These are phyloP conservation scores for Deinandra increscens DNA, from an alignment of 129 eudicot species.

Conservation along the genomic window DNA sequence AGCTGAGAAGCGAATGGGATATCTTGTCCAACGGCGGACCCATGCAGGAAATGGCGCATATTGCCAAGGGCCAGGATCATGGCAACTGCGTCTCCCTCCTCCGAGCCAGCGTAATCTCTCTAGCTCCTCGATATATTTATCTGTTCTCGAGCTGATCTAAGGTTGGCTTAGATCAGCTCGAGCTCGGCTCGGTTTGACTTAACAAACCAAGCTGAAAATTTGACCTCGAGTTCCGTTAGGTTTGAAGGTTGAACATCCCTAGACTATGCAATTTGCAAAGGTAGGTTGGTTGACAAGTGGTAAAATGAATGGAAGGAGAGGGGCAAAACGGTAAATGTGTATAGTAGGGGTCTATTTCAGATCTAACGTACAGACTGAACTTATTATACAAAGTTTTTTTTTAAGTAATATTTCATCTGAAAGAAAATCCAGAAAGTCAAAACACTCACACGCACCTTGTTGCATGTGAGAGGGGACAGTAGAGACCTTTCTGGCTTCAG, in stretches of 20 bases:
- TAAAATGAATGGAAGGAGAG: slow-evolving; percentile 15
- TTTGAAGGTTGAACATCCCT: too few relatives aligned
- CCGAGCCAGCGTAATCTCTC: slow-evolving; percentile 73
- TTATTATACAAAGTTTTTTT: slow-evolving; percentile 29
- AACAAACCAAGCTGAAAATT: too few relatives aligned
- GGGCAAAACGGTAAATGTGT: slow-evolving; percentile 38
- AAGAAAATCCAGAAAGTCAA: slow-evolving; percentile 52
- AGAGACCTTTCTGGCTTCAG: slow-evolving; percentile 52
- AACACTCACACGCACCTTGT: slow-evolving; percentile 26
- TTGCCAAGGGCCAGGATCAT: slow-evolving; percentile 93
- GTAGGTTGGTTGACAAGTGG: background rate
- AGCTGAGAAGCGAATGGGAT: slow-evolving; percentile 93
- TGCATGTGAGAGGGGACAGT: slow-evolving; percentile 49
- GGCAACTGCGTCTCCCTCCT: slow-evolving; percentile 98
- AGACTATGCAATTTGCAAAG: background rate
- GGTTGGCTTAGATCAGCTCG: too few relatives aligned
- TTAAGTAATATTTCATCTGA: slow-evolving; percentile 13
- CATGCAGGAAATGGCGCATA: slow-evolving; percentile 98
- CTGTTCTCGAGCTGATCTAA: too few relatives aligned
- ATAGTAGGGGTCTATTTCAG: slow-evolving; percentile 37
- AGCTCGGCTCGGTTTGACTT: background rate
- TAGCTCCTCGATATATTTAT: background rate
- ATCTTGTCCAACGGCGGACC: slow-evolving; percentile 98
- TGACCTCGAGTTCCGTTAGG: too few relatives aligned
- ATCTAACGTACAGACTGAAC: slow-evolving; percentile 40